Conservation (phyloP, 2,329 filamentous ascomycete genomes). For the Aspergillus tamarii region DNA sequence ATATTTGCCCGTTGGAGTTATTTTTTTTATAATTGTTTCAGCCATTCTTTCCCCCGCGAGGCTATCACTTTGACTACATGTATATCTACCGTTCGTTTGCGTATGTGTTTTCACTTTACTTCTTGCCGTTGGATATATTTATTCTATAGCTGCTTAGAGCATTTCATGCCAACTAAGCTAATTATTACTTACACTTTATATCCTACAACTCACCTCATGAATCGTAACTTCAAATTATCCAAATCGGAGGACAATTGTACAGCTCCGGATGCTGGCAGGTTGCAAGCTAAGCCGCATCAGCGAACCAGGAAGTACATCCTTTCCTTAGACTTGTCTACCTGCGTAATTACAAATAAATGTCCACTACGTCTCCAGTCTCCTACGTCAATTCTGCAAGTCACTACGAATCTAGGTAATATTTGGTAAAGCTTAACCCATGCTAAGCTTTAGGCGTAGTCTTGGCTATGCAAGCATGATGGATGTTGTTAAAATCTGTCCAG, state of each 20-base stretch:
- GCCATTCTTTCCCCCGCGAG: neutral
- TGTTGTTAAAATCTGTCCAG: neutral
- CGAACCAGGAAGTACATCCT: neutral
- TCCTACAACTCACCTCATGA: neutral
- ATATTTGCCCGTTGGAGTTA: neutral
- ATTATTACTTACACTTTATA: neutral
- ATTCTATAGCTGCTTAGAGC: neutral
- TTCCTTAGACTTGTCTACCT: neutral
- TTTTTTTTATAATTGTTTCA: neutral
- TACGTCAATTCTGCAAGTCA: neutral
- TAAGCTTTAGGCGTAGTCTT: neutral
- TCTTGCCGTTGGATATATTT: neutral
- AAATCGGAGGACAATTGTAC: neutral
- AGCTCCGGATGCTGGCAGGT: neutral
- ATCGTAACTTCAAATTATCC: neutral
- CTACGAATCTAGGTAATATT: neutral
- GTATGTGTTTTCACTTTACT: neutral
- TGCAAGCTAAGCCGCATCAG: neutral
- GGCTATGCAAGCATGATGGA: neutral
- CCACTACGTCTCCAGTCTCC: neutral
- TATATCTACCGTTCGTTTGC: conserved; percentile 1
- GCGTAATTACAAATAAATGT: neutral
- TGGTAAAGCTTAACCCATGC: neutral
- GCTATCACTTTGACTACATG: neutral
- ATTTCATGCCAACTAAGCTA: neutral